Base-by-base conservation (phyloP, 2,329 filamentous ascomycete species). In the Emydomyces testavorans region DNA sequence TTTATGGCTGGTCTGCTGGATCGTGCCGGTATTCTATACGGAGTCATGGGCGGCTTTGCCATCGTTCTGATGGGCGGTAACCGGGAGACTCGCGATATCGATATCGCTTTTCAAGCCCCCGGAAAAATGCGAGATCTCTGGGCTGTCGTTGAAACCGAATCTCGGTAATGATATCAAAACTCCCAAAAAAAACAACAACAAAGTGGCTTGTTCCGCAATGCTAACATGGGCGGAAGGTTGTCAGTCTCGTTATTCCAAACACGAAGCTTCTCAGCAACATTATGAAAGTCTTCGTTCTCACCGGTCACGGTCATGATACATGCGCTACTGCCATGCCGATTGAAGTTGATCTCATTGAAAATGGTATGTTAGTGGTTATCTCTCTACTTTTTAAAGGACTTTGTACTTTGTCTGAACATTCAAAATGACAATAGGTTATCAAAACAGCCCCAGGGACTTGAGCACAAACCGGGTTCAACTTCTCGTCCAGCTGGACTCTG, bases 171-270 rank as follows among this genome's bases (percentile, higher is more conserved):
- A n/a, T n/a, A n/a, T n/a, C n/a, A n/a, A n/a, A n/a, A n/a, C n/a
- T n/a, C n/a, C n/a, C n/a, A n/a, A n/a, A n/a, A n/a, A n/a, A n/a
- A n/a, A n/a, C n/a, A n/a, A n/a, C n/a, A n/a, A n/a, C n/a, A n/a
- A n/a, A n/a, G n/a, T n/a, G 10, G 40, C 20, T 13, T 16, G 4
- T 16, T 16, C 36, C n/a, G 7, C 6, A 6, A 8, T 5, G 16
- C 7, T 39, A 23, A 24, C 16, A 15, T 39, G 36, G 18, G 6
- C 36, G 5, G 4, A 7, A 6, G 15, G 10, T 10, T n/a, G n/a
- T 20, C 37, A 49, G 47, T 10, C 47, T 49, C 6, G 20, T 49
- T 16, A 32, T 49, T 21, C 40, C 47, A 11, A 49, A 49, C 20
- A 44, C 39, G 16, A 43, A 44, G 21, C 47, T 49, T 32, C 32